These are phyloP conservation scores for Umbilicus rupestris DNA, from an alignment of 164 flowering plant species.

Conservation along the genomic window DNA sequence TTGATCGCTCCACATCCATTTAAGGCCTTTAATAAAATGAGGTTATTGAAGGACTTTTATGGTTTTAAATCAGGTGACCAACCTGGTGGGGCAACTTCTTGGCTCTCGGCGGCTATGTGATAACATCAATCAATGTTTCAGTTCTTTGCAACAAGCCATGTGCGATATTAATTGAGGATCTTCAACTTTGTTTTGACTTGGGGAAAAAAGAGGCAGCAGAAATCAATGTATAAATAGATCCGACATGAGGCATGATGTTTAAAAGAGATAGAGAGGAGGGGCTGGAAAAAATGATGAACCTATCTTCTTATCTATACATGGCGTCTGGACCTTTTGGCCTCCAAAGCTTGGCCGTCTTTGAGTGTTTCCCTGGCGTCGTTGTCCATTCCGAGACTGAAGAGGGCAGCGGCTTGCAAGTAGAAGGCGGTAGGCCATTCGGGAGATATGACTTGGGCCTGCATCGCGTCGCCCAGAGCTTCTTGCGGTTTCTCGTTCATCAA, in stretches of 20 bases:
- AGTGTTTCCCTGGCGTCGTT: conserved; percentile 48
- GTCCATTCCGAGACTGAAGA: conserved; percentile 49
- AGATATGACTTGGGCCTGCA: conserved; percentile 50
- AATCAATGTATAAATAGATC: background rate
- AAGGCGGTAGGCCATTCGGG: conserved; percentile 51
- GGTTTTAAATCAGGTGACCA: conserved; percentile 42
- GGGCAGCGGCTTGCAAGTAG: conserved; percentile 55
- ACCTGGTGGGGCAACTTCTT: conserved; percentile 61
- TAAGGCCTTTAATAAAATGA: no score
- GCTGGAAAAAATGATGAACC: conserved; percentile 3
- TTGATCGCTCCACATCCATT: conserved; percentile 52
- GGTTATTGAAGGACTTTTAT: no score
- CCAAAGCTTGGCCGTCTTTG: conserved; percentile 41
- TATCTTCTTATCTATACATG: conserved; percentile 29
- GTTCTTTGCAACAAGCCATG: background rate
- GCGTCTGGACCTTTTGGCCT: conserved; percentile 25
- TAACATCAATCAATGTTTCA: no score
- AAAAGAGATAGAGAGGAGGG: background rate
- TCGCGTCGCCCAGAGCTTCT: conserved; percentile 58
- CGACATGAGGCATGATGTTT: background rate
- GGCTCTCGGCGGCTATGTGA: conserved; percentile 59
- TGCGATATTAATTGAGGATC: no score
- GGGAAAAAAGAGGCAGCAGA: background rate
- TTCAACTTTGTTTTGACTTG: background rate
- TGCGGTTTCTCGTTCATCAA: conserved; percentile 42